These are phyloP conservation scores for Rhodotorula mucilaginosa DNA, from an alignment of 1,284 basidiomycete genomes.

Conservation along the genomic window DNA sequence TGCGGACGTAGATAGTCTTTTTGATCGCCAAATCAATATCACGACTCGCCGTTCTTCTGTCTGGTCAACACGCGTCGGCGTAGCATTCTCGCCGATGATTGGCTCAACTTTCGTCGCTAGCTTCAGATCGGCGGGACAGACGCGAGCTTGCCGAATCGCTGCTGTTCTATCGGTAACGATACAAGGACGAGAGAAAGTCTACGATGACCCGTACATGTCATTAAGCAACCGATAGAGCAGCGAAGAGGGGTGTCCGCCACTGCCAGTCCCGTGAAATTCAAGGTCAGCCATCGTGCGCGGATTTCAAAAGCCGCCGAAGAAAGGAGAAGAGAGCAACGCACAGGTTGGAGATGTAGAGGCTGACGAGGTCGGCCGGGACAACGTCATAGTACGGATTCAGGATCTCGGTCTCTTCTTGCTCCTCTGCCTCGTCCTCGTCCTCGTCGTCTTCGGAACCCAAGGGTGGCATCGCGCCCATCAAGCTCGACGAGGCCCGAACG, in stretches of 20 bases:
- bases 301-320: too few species aligned
- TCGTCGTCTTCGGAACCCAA: constrained; percentile 55
- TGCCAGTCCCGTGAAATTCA: neutral
- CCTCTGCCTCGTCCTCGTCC: constrained; percentile 37
- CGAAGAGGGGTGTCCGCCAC: constrained; percentile 40
- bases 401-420: constrained; percentile 52
- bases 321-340: neutral
- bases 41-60: too few species aligned
- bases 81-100: too few species aligned
- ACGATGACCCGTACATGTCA: constrained; percentile 38
- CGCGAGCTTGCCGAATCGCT: too few species aligned
- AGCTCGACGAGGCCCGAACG: neutral
- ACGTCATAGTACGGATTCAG: constrained; percentile 85
- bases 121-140: too few species aligned
- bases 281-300: too few species aligned
- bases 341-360: constrained; percentile 87
- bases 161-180: too few species aligned
- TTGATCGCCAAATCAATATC: too few species aligned
- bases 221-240: constrained; percentile 35
- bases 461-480: neutral
- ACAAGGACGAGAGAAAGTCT: neutral
- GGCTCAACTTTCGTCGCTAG: too few species aligned
- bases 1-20: constrained; percentile 7
- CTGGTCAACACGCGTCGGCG: too few species aligned
- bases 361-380: constrained; percentile 83